These are phyloP conservation scores for Serendipita sp. DNA, from an alignment of 768 basidiomycete genomes.

Conservation along the genomic window DNA sequence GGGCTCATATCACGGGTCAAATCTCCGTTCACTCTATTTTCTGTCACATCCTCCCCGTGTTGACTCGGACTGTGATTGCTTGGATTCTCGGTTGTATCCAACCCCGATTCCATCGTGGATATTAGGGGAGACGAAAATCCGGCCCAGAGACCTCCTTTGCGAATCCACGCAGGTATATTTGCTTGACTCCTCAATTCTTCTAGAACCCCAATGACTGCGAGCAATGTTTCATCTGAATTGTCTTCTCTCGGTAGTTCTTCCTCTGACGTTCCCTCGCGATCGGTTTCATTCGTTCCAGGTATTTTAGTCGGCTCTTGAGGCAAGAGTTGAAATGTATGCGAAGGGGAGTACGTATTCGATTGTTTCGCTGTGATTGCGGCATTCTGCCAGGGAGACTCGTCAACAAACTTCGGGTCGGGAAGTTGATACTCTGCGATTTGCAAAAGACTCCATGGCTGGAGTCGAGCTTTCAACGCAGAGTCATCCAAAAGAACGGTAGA, in stretches of 20 bases:
- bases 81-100: no score
- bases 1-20: no score
- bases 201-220: conserved; percentile 52
- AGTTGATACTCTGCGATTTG: conserved; percentile 49
- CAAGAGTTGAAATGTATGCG: background rate
- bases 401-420: background rate
- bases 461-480: conserved; percentile 35
- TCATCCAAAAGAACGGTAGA: conserved; percentile 38
- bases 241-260: conserved; percentile 11
- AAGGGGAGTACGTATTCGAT: background rate
- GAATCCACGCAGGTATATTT: conserved; percentile 56
- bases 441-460: conserved; percentile 72
- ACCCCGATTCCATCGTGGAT: no score
- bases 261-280: background rate
- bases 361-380: background rate
- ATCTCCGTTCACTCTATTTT: no score
- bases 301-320: background rate
- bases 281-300: background rate
- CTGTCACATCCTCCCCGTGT: no score
- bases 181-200: conserved; percentile 39
- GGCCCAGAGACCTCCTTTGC: conserved; percentile 32
- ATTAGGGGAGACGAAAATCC: background rate
- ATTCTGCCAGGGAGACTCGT: background rate
- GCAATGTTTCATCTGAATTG: conserved; percentile 35
- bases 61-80: no score